These are phyloP conservation scores for Oxalis stricta DNA, from an alignment of 441 rosid genomes.

Conservation along the genomic window DNA sequence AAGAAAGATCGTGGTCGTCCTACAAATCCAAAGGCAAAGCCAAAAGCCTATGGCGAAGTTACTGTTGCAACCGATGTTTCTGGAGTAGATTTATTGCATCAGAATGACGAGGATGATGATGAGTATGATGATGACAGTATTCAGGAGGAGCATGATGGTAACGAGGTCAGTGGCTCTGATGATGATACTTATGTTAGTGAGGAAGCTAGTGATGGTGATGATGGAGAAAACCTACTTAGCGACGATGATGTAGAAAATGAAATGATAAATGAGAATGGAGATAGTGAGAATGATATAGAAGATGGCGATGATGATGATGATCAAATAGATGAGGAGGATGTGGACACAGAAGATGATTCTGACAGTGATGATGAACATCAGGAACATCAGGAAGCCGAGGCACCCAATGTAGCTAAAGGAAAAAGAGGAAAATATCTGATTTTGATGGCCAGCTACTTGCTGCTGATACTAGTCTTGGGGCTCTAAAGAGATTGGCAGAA, in stretches of 20 bases:
- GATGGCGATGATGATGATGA: slow-evolving; percentile 19
- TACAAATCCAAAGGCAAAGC: slow-evolving; percentile 52
- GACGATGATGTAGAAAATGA: slow-evolving; percentile 22
- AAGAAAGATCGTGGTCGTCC: slow-evolving; percentile 96
- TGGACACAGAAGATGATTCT: slow-evolving; percentile 19
- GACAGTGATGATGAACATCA: slow-evolving; percentile 5
- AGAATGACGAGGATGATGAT: slow-evolving; percentile 15
- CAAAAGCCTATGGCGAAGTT: slow-evolving; percentile 75
- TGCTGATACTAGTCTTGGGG: slow-evolving; percentile 75
- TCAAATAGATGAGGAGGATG: slow-evolving; percentile 24
- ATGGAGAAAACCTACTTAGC: slow-evolving; percentile 17
- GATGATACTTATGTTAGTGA: slow-evolving; percentile 20
- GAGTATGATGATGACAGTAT: slow-evolving; percentile 12
- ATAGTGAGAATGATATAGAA: slow-evolving; percentile 9
- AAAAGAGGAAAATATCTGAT: slow-evolving; percentile 60
- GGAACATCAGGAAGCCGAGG: too few species aligned
- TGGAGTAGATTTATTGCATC: slow-evolving; percentile 57
- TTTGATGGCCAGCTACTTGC: slow-evolving; percentile 52
- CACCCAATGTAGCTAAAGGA: slow-evolving; percentile 21
- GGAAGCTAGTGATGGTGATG: slow-evolving; percentile 8
- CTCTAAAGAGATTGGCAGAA: slow-evolving; percentile 69
- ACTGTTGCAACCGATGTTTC: slow-evolving; percentile 50
- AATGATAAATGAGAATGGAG: slow-evolving; percentile 15
- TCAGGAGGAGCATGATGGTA: slow-evolving; percentile 12
- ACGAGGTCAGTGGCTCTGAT: slow-evolving; percentile 24